Evolutionary conservation across 768 basidiomycete species (phyloP).

Genomic region (Hemileccinum rubropunctum): DNA sequence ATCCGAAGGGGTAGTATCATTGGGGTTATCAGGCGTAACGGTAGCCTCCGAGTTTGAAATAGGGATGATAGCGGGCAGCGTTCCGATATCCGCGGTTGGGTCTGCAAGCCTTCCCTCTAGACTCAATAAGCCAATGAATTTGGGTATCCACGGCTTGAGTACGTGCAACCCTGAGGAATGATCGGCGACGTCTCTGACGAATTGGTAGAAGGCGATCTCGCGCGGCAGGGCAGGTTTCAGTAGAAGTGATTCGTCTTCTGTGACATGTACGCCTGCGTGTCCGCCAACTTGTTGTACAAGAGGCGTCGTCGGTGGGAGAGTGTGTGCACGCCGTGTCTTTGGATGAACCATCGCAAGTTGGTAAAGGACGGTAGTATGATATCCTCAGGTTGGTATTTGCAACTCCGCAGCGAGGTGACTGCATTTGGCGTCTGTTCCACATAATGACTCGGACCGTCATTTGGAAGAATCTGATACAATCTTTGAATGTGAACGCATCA

Average conservation of each 20-base stretch:
- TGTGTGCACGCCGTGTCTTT: conserved; percentile 13
- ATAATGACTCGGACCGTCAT: too few relatives aligned
- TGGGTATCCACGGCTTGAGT: conserved; percentile 63
- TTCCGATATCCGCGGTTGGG: conserved; percentile 12
- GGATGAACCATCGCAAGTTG: conserved; percentile 3
- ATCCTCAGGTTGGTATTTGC: too few relatives aligned
- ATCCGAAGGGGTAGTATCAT: background rate
- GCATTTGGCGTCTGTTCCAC: too few relatives aligned
- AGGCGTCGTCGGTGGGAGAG: conserved; percentile 27
- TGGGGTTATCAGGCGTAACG: conserved; percentile 9
- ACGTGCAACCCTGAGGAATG: conserved; percentile 12
- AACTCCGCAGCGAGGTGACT: too few relatives aligned
- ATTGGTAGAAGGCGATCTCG: conserved; percentile 74
- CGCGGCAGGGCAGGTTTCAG: conserved; percentile 69
- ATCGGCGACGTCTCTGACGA: conserved; percentile 35
- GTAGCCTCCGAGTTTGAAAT: conserved; percentile 44
- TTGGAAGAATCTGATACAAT: too few relatives aligned
- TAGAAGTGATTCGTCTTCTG: conserved; percentile 72
- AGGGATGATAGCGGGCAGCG: conserved; percentile 22
- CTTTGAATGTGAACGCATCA: too few relatives aligned
- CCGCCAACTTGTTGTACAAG: conserved; percentile 75
- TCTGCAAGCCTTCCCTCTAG: conserved; percentile 51
- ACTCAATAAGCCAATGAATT: conserved; percentile 75
- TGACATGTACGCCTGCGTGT: conserved; percentile 68
- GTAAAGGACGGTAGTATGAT: background rate